Evolutionary conservation across 768 basidiomycete genomes (phyloP).

Genomic region (Mycena rosella): DNA sequence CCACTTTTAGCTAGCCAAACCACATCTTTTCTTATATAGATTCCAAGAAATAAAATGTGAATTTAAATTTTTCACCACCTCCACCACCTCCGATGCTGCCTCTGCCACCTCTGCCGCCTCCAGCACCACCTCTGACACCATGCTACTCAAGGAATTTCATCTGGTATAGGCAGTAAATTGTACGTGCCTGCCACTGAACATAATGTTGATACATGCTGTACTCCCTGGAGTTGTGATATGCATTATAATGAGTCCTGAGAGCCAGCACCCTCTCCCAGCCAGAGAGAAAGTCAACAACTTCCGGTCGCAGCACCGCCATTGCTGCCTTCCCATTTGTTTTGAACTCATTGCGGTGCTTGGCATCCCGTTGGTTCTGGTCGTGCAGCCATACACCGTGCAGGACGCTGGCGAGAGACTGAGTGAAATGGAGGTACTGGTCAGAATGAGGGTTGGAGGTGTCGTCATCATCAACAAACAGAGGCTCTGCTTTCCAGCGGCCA

Average conservation of each 20-base stretch:
- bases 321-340: background rate
- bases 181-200: slow-evolving; percentile 7
- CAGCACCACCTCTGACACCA: no score
- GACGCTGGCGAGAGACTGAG: background rate
- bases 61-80: no score
- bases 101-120: no score
- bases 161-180: no score
- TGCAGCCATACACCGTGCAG: slow-evolving; percentile 7
- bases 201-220: slow-evolving; percentile 8
- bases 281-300: background rate
- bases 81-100: no score
- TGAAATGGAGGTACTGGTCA: background rate
- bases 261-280: background rate
- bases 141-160: no score
- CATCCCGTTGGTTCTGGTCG: background rate
- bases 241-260: background rate
- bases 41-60: no score
- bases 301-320: background rate
- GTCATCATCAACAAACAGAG: background rate
- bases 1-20: no score
- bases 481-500: background rate
- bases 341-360: background rate
- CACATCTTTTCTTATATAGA: no score
- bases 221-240: slow-evolving; percentile 8
- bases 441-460: slow-evolving; percentile 9